phyloP scores from a whole-genome alignment of 306 rosid genomes.

The Dalbergia cultrata region DNA sequence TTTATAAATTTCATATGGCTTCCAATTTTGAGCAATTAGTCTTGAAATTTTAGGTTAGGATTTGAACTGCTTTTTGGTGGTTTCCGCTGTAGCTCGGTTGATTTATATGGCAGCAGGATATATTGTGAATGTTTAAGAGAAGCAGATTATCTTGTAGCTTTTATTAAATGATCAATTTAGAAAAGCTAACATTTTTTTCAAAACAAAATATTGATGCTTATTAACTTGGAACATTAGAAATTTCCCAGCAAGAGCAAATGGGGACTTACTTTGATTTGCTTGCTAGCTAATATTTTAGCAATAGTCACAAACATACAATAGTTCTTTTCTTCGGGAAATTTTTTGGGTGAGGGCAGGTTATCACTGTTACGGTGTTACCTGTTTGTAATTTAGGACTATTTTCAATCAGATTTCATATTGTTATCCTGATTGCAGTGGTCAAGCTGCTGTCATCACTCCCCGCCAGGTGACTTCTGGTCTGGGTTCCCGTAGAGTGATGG shows the following conservation, averaged over 20 bases:
- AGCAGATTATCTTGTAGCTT: not conserved
- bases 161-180: not conserved
- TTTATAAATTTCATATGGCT: slow-evolving; percentile 16
- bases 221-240: slow-evolving; percentile 2
- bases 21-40: not conserved
- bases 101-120: slow-evolving; percentile 3
- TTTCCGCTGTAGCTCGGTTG: not conserved
- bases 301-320: not conserved
- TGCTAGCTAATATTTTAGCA: slow-evolving; percentile 12
- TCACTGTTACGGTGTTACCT: slow-evolving; percentile 23
- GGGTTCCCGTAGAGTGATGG: slow-evolving; percentile 86
- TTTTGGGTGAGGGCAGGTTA: not conserved
- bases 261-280: not conserved
- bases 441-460: slow-evolving; percentile 99
- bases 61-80: slow-evolving; percentile 10
- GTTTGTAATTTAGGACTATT: slow-evolving; percentile 33
- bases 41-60: not conserved
- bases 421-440: slow-evolving; percentile 80
- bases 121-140: slow-evolving; percentile 5
- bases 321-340: not conserved
- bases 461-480: slow-evolving; percentile 90
- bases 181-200: not conserved
- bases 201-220: not conserved
- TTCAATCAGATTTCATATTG: slow-evolving; percentile 46
- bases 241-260: slow-evolving; percentile 25